Conservation (phyloP, 495 filamentous ascomycete species). For the Penicillium simplicissimum region DNA sequence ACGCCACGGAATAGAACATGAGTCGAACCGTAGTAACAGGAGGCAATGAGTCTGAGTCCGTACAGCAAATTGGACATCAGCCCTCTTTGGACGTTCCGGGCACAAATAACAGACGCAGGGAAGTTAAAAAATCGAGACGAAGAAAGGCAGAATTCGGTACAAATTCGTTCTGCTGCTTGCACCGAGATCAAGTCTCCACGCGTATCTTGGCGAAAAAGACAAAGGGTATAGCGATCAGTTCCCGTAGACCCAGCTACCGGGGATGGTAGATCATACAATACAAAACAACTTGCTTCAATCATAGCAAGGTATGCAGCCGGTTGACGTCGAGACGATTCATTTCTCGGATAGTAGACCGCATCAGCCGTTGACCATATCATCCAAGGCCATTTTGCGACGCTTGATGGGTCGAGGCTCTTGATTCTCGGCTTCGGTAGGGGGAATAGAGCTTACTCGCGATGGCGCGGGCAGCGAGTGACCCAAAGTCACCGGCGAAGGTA, state of each 20-base stretch:
- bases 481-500: constrained; percentile 23
- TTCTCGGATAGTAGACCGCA: not conserved
- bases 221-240: constrained; percentile 30
- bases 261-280: constrained; percentile 32
- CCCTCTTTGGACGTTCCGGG: not conserved
- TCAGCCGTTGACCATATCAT: constrained; percentile 51
- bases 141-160: not conserved
- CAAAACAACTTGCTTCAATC: constrained; percentile 23
- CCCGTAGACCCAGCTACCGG: constrained; percentile 44
- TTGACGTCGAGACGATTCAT: constrained; percentile 3
- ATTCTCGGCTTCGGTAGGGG: constrained; percentile 25
- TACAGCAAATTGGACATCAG: not conserved
- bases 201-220: not conserved
- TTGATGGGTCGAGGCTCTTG: constrained; percentile 61
- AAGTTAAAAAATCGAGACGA: not conserved
- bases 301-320: not conserved
- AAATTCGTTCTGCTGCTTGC: constrained; percentile 8
- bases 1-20: constrained; percentile 4
- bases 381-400: constrained; percentile 64
- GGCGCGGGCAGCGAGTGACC: constrained; percentile 21
- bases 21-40: constrained; percentile 6
- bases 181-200: constrained; percentile 7
- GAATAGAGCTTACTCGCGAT: constrained; percentile 17
- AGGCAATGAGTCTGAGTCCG: constrained; percentile 8
- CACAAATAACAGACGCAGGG: not conserved